Evolutionary conservation across 164 flowering plant genomes (phyloP), one percentile per base, ranked within the genome.

Genomic region (Macadamia integrifolia): DNA sequence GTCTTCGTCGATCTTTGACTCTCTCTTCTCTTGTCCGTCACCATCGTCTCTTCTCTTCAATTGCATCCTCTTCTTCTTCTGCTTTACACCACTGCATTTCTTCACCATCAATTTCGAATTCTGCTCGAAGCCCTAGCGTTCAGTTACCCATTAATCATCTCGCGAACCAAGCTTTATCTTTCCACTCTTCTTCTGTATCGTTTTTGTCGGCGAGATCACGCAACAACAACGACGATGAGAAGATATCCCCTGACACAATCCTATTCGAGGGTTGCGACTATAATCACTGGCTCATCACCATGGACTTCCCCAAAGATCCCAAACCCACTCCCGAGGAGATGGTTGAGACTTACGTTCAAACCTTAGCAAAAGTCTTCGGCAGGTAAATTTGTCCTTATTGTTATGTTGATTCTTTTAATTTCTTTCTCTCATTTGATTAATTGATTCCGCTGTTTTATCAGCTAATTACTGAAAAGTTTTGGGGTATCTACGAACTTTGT

Each of bases 201-300:
- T 69, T 64, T 6, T 62, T 68, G 6, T 77, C 84, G 23, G 28
- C 77, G 50, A 57, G 73, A 31, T 57, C 73, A 9, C 15, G 53
- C 31, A 53, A 61, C 28, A 32, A 67, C 28, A 66, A 77, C 44
- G 84, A 83, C 6, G 77, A 76, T 17, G 84, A 77, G 6, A 80
- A 85, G 76, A 81, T 91, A 1, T 73, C 73, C 1, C 85, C 85
- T 0, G 89, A 92, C 61, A 80, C 88, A 30, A 83, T 92, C 3
- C 77, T 88, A 1, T 89, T 89, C 69, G 93, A 87, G 65, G 97
- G 98, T 1, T 94, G 98, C 73, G 99, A 94, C 75, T 92, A 84
- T 79, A 89, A 90, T 60, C 99, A 94, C 83, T 92, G 99, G 97
- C 91, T 94, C 43, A 86, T 93, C 58, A 81, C 85, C 60, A 79